These are phyloP conservation scores for Acaromyces ingoldii DNA, from an alignment of 1,284 basidiomycete genomes.

Conservation along the genomic window DNA sequence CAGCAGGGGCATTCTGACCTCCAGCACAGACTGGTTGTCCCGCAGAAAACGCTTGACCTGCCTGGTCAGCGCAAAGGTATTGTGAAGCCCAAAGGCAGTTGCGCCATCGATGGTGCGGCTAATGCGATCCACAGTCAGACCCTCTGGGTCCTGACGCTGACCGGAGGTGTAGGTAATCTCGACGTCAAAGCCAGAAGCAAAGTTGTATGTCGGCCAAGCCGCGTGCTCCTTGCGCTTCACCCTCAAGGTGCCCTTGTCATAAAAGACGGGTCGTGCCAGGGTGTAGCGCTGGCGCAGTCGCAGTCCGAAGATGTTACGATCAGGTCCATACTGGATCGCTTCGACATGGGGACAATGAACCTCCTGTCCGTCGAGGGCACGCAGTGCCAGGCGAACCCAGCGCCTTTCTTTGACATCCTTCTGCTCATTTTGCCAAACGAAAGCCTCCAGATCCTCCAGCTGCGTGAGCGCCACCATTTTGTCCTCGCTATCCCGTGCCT, in stretches of 20 bases:
- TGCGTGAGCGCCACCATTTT: slow-evolving; percentile 56
- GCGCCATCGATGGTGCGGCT: slow-evolving; percentile 57
- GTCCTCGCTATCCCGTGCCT: slow-evolving; percentile 53
- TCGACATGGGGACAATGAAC: slow-evolving; percentile 63
- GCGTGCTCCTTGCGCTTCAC: slow-evolving; percentile 59
- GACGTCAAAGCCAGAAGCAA: slow-evolving; percentile 61
- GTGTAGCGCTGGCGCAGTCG: slow-evolving; percentile 54
- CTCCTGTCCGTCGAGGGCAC: slow-evolving; percentile 64
- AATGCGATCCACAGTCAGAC: slow-evolving; percentile 44
- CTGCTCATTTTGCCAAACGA: slow-evolving; percentile 64
- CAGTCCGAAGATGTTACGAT: neutral
- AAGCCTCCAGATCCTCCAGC: slow-evolving; percentile 60
- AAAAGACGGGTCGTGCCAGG: slow-evolving; percentile 54
- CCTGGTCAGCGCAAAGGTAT: slow-evolving; percentile 64
- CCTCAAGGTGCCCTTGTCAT: slow-evolving; percentile 58
- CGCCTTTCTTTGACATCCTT: slow-evolving; percentile 58
- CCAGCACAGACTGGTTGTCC: slow-evolving; percentile 61
- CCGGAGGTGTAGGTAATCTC: slow-evolving; percentile 60
- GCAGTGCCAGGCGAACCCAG: slow-evolving; percentile 64
- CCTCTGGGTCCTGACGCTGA: slow-evolving; percentile 29
- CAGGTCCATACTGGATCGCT: neutral
- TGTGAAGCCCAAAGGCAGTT: slow-evolving; percentile 63
- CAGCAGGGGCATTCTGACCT: slow-evolving; percentile 55
- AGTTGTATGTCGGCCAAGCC: slow-evolving; percentile 62
- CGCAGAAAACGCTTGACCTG: slow-evolving; percentile 64